These are phyloP conservation scores for Fragilariopsis cylindrus DNA, from an alignment of 108 stramenopile species.

Conservation along the genomic window DNA sequence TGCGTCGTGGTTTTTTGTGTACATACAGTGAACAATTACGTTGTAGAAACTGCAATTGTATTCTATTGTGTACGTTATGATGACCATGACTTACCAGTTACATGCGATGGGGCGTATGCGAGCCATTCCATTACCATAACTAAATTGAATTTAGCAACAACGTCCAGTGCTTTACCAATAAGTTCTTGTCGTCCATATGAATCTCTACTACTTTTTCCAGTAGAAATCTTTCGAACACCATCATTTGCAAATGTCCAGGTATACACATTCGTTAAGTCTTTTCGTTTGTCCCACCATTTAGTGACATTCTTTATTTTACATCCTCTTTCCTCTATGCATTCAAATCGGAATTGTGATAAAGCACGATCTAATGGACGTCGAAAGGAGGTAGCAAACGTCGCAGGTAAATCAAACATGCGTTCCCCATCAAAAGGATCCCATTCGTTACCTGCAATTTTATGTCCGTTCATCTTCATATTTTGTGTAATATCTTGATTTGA, in stretches of 20 bases:
- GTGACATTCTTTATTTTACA: conserved; percentile 66
- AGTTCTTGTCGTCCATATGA: conserved; percentile 37
- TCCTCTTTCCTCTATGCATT: conserved; percentile 82
- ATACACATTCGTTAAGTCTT: conserved; percentile 76
- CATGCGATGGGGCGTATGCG: conserved; percentile 65
- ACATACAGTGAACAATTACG: too few relatives aligned
- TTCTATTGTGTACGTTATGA: too few relatives aligned
- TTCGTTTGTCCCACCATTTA: conserved; percentile 64
- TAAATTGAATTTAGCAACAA: conserved; percentile 69
- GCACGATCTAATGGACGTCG: conserved; percentile 78
- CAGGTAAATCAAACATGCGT: conserved; percentile 71
- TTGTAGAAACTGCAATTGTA: too few relatives aligned
- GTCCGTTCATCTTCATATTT: conserved; percentile 42
- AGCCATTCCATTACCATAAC: conserved; percentile 82
- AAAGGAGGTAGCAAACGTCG: conserved; percentile 80
- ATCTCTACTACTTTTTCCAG: conserved; percentile 19
- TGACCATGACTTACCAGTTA: conserved; percentile 2
- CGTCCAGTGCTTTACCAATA: conserved; percentile 63
- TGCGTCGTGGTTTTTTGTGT: too few relatives aligned
- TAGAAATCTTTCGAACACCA: conserved; percentile 27
- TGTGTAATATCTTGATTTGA: conserved; percentile 59
- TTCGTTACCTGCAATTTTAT: conserved; percentile 78
- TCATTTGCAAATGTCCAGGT: conserved; percentile 69
- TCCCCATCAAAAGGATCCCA: conserved; percentile 73
- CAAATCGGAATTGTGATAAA: conserved; percentile 84